phyloP scores from a whole-genome alignment of 2,329 filamentous ascomycete genomes.

The Coniochaeta sp. region DNA sequence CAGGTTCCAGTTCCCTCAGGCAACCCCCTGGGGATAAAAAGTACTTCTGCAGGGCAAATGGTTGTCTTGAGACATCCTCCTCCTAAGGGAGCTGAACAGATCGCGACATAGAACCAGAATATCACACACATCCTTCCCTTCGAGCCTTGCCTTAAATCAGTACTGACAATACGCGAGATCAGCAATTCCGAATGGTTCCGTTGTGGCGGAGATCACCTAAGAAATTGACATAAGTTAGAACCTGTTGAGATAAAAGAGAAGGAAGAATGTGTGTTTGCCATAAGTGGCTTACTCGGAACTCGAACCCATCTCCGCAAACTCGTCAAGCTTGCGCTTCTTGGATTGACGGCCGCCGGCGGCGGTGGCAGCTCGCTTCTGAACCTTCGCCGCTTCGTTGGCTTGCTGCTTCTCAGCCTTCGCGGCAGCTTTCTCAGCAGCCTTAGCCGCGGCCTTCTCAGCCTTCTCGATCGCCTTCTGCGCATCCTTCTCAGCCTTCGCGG shows the following conservation, averaged over 20 bases:
- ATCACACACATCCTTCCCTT: not conserved
- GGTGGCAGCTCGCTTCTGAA: not conserved
- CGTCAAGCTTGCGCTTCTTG: not conserved
- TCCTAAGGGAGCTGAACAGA: not conserved
- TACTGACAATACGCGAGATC: not conserved
- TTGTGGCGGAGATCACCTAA: not conserved
- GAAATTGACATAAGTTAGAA: not conserved
- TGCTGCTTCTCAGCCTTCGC: not conserved
- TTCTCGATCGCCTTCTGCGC: not conserved
- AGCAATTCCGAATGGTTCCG: not conserved
- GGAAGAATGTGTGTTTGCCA: not conserved
- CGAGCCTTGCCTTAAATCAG: not conserved
- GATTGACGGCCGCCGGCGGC: not conserved
- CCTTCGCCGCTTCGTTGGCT: not conserved
- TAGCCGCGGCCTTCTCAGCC: not conserved
- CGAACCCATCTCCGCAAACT: not conserved
- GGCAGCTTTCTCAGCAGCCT: not conserved
- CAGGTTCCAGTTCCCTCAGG: not conserved
- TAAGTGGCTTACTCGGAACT: not conserved
- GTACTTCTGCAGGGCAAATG: not conserved
- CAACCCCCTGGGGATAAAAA: not conserved
- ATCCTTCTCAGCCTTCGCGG: not conserved
- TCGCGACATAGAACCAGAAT: not conserved
- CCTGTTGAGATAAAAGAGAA: not conserved
- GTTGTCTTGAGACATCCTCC: not conserved